These are phyloP conservation scores for Schwanniomyces vanrijiae DNA, from an alignment of 805 yeast species.

Conservation along the genomic window DNA sequence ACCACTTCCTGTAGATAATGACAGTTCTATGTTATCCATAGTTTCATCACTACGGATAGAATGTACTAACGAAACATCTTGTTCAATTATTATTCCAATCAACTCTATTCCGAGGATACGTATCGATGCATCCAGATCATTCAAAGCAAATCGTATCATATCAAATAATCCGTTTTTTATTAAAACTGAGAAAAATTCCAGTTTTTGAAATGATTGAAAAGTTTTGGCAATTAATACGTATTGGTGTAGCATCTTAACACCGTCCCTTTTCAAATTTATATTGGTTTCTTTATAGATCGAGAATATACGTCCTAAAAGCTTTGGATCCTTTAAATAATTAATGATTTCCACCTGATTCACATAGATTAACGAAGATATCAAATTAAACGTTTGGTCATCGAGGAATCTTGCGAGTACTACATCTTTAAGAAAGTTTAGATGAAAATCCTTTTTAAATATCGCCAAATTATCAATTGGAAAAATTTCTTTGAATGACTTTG, in stretches of 20 bases:
- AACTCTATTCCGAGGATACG: conserved; percentile 78
- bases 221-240: conserved; percentile 73
- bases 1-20: background rate
- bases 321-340: conserved; percentile 51
- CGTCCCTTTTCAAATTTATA: conserved; percentile 54
- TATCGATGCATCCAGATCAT: conserved; percentile 45
- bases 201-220: conserved; percentile 58
- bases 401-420: conserved; percentile 78
- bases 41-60: conserved; percentile 28
- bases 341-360: conserved; percentile 68
- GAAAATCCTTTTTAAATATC: conserved; percentile 71
- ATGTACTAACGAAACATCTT: conserved; percentile 66
- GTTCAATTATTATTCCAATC: conserved; percentile 78
- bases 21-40: conserved; percentile 29
- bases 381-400: conserved; percentile 75
- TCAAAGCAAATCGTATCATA: conserved; percentile 71
- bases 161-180: conserved; percentile 69
- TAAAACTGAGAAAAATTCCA: conserved; percentile 62
- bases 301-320: conserved; percentile 61
- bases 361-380: conserved; percentile 66
- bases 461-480: conserved; percentile 56
- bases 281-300: conserved; percentile 42
- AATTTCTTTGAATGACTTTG: conserved; percentile 69
- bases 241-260: conserved; percentile 77
- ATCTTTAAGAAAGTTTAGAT: conserved; percentile 80